Conservation (phyloP, 1,139 yeast genomes). For the Hyphopichia wangnamkhiaoensis region DNA sequence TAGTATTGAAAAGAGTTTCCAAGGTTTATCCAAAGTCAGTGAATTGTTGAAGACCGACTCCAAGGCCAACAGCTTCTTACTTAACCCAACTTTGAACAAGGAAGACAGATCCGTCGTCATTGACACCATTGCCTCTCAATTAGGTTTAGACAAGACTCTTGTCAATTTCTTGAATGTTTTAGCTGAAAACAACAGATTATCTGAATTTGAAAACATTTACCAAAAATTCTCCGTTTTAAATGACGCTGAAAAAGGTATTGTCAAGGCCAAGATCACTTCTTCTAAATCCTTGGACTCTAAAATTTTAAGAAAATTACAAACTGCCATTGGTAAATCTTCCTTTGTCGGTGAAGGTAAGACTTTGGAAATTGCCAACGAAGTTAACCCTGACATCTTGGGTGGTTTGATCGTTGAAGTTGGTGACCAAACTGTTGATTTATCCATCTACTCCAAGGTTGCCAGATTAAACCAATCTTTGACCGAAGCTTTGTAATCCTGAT, state of each 20-base stretch:
- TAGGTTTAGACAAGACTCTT: conserved; percentile 72
- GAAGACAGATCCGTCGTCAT: conserved; percentile 76
- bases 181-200: conserved; percentile 94
- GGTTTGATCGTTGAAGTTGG: conserved; percentile 96
- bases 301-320: conserved; percentile 75
- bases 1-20: conserved; percentile 69
- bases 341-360: conserved; percentile 87
- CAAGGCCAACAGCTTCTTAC: conserved; percentile 60
- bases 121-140: conserved; percentile 54
- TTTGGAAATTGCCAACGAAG: conserved; percentile 77
- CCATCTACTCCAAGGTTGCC: conserved; percentile 80
- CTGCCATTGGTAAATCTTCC: conserved; percentile 73
- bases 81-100: conserved; percentile 82
- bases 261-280: conserved; percentile 92
- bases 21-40: conserved; percentile 63
- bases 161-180: conserved; percentile 79
- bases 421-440: conserved; percentile 94
- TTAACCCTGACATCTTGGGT: conserved; percentile 90
- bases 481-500: conserved; percentile 82
- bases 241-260: conserved; percentile 88
- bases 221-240: conserved; percentile 74
- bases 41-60: conserved; percentile 61
- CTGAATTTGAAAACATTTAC: conserved; percentile 63
- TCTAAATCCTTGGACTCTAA: conserved; percentile 84
- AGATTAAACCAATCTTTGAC: conserved; percentile 86